These are phyloP conservation scores for Yamadazyma akitaensis DNA, from an alignment of 805 yeast species.

Conservation along the genomic window DNA sequence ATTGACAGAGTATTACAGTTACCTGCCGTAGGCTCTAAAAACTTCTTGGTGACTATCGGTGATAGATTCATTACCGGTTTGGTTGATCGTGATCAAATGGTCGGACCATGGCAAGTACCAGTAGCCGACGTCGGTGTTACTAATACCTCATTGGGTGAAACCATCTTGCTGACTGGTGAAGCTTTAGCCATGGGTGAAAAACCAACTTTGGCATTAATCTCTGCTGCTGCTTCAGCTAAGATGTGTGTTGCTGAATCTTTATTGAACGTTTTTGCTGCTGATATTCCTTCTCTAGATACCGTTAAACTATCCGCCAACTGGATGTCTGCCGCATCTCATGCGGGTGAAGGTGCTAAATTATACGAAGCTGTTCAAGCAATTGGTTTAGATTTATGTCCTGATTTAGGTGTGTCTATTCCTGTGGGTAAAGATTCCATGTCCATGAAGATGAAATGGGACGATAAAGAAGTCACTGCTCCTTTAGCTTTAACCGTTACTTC, in stretches of 20 bases:
- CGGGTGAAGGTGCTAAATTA: constrained; percentile 91
- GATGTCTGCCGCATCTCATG: constrained; percentile 97
- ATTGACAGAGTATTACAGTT: constrained; percentile 77
- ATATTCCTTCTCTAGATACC: constrained; percentile 66
- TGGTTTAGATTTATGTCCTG: constrained; percentile 92
- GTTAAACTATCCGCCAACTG: constrained; percentile 94
- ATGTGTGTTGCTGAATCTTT: constrained; percentile 95
- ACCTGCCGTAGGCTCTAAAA: constrained; percentile 94
- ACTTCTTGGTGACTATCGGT: constrained; percentile 94
- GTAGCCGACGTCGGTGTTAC: constrained; percentile 98
- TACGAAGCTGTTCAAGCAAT: constrained; percentile 97
- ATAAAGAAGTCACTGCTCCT: constrained; percentile 93
- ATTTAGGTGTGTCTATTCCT: constrained; percentile 85
- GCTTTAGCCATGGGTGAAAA: constrained; percentile 97
- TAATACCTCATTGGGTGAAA: constrained; percentile 80
- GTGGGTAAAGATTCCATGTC: constrained; percentile 99
- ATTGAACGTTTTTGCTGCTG: constrained; percentile 85
- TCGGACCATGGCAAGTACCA: constrained; percentile 99
- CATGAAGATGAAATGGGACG: constrained; percentile 97
- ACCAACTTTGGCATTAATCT: constrained; percentile 84
- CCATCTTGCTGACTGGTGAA: constrained; percentile 79
- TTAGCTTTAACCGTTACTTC: constrained; percentile 88
- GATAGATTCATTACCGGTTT: constrained; percentile 97
- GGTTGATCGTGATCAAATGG: constrained; percentile 96
- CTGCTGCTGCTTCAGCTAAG: constrained; percentile 89